phyloP scores from a whole-genome alignment of 768 basidiomycete genomes.

The Mycena alexandri region DNA sequence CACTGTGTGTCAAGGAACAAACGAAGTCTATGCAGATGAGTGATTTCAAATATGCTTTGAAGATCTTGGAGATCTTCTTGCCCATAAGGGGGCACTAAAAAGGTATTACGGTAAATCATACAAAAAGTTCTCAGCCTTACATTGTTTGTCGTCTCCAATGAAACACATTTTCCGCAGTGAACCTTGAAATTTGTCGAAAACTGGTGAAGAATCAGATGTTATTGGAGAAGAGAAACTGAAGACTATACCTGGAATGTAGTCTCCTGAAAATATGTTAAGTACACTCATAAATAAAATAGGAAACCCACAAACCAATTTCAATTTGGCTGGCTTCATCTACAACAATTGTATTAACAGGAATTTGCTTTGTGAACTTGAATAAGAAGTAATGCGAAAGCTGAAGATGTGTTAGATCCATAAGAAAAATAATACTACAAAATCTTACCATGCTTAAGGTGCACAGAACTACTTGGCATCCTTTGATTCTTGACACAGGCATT shows the following conservation, averaged over 20 bases:
- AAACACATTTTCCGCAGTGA: slow-evolving; percentile 67
- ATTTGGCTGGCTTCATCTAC: slow-evolving; percentile 80
- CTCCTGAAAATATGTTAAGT: slow-evolving; percentile 24
- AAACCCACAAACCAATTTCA: slow-evolving; percentile 58
- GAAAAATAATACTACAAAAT: background rate
- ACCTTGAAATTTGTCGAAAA: slow-evolving; percentile 53
- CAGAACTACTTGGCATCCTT: slow-evolving; percentile 69
- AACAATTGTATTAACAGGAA: slow-evolving; percentile 64
- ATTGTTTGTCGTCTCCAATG: slow-evolving; percentile 78
- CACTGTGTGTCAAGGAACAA: slow-evolving; percentile 83
- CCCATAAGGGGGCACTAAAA: slow-evolving; percentile 83
- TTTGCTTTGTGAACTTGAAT: slow-evolving; percentile 47
- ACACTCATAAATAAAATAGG: slow-evolving; percentile 52
- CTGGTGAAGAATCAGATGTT: background rate
- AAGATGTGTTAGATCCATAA: background rate
- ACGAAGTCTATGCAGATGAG: slow-evolving; percentile 63
- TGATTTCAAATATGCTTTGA: slow-evolving; percentile 84
- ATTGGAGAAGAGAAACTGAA: background rate
- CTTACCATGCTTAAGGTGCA: slow-evolving; percentile 80
- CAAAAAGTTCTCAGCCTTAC: slow-evolving; percentile 49
- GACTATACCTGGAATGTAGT: slow-evolving; percentile 37
- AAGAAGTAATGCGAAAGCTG: slow-evolving; percentile 61
- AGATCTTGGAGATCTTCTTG: slow-evolving; percentile 75
- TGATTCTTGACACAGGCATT: slow-evolving; percentile 42
- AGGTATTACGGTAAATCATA: slow-evolving; percentile 9